These are phyloP conservation scores for Aegilops tauschii DNA, from an alignment of 176 grass and related monocot species.

Conservation along the genomic window DNA sequence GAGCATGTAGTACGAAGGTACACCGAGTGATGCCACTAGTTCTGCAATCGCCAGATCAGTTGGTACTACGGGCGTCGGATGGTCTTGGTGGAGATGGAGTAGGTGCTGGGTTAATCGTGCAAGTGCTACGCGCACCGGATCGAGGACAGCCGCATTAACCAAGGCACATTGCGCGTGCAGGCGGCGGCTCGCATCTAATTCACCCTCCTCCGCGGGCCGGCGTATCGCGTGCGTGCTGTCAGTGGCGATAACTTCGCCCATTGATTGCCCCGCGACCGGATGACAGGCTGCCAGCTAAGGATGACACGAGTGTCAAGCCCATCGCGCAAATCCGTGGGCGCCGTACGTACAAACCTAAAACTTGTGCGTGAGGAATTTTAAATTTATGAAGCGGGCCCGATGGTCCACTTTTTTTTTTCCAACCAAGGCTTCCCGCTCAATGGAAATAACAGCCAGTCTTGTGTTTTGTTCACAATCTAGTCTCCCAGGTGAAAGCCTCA, in stretches of 20 bases:
- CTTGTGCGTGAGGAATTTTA: too few relatives aligned
- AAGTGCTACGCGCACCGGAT: neutral
- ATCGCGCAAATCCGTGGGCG: neutral
- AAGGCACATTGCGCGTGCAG: neutral
- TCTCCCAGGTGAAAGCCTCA: too few relatives aligned
- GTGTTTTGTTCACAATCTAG: too few relatives aligned
- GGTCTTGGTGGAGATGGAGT: neutral
- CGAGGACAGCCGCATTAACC: neutral
- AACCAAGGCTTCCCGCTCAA: too few relatives aligned
- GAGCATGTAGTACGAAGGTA: neutral
- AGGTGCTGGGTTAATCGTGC: neutral
- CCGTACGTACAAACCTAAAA: too few relatives aligned
- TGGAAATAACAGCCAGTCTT: too few relatives aligned
- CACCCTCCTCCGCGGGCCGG: neutral
- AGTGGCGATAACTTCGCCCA: constrained; percentile 16
- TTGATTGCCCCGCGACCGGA: constrained; percentile 7
- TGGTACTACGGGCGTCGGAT: neutral
- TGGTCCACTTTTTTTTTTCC: too few relatives aligned
- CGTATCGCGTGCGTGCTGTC: constrained; percentile 14
- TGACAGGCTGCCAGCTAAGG: constrained; percentile 8
- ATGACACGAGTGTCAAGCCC: constrained; percentile 12
- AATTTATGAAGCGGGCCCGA: too few relatives aligned
- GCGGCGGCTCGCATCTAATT: neutral
- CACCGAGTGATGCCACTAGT: neutral
- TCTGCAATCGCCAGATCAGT: neutral